Base-by-base conservation (phyloP, 2,329 filamentous ascomycete genomes). In the Xylogone sp. region DNA sequence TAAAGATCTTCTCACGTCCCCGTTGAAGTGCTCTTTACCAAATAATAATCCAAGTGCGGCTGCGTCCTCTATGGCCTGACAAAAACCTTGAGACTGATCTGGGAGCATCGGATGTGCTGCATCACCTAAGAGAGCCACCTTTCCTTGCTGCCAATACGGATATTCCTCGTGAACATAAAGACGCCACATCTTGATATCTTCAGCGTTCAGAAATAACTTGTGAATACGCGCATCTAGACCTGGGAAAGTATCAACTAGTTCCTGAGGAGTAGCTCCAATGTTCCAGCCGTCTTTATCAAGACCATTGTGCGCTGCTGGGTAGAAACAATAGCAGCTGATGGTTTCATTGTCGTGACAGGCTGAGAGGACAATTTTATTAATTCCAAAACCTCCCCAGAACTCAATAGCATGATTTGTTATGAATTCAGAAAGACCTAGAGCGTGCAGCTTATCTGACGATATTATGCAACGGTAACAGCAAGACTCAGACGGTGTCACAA, bases 61-160 rank as follows among this genome's bases (percentile, higher is more conserved):
- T 1, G 68, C 68, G 53, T 72, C 69, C 54, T 72, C 69, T 21
- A 71, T 64, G 1, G 68, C 69, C 62, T 67, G 65, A 46, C 66
- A 69, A 16, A 83, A 83, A 2, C 84, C 84, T 63, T 88, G 84
- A 50, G 79, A 83, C 63, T 87, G 84, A 58, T 87, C 76, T 1
- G 83, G 83, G 77, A 86, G 80, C 79, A 84, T 84, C 1, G 83
- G 83, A 59, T 87, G 84, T 1, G 75, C 83, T 9, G 84, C 84
- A 60, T 88, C 84, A 3, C 85, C 85, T 10, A 88, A 64, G 1
- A 87, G 67, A 46, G 78, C 82, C 1, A 77, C 75, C 20, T 65
- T 71, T 13, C 65, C 68, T 56, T 77, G 77, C 46, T 73, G 68
- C 52, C 81, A 71, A 57, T 82, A 80, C 0, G 77, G 75, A 53